phyloP scores from a whole-genome alignment of 2,329 filamentous ascomycete genomes.

The Fusarium sp. region DNA sequence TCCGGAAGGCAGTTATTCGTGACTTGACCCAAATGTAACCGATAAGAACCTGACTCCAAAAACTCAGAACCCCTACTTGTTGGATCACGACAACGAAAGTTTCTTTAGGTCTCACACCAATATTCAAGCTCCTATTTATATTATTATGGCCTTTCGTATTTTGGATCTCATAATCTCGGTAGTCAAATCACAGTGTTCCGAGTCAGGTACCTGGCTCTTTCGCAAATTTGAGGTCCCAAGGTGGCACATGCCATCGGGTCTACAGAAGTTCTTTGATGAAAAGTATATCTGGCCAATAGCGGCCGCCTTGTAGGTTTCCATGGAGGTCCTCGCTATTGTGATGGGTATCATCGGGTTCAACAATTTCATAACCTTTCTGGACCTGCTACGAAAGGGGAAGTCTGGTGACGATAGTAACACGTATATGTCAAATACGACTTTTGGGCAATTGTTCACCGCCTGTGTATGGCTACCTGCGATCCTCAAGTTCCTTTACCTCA shows the following conservation, averaged over 20 bases:
- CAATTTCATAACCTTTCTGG: background rate
- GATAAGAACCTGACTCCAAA: accelerated
- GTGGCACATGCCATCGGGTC: accelerated
- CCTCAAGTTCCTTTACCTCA: background rate
- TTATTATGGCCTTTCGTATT: background rate
- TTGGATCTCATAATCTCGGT: background rate
- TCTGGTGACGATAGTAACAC: background rate
- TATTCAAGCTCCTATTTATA: background rate
- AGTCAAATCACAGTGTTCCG: accelerated
- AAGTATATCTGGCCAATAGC: accelerated
- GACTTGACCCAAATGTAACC: accelerated
- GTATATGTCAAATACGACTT: background rate
- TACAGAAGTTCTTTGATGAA: accelerated
- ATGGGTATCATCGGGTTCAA: background rate
- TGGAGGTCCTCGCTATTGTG: background rate
- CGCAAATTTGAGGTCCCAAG: accelerated
- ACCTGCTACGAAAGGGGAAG: background rate
- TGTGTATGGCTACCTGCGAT: conserved; percentile 10
- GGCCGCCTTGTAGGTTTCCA: background rate
- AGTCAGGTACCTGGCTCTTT: background rate
- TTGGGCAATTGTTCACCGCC: conserved; percentile 8
- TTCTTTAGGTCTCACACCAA: background rate
- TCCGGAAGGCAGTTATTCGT: background rate
- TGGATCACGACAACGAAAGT: background rate
- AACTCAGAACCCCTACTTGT: background rate